Base-by-base conservation (phyloP, 2,329 filamentous ascomycete genomes). In the Fusarium sulawesiense region DNA sequence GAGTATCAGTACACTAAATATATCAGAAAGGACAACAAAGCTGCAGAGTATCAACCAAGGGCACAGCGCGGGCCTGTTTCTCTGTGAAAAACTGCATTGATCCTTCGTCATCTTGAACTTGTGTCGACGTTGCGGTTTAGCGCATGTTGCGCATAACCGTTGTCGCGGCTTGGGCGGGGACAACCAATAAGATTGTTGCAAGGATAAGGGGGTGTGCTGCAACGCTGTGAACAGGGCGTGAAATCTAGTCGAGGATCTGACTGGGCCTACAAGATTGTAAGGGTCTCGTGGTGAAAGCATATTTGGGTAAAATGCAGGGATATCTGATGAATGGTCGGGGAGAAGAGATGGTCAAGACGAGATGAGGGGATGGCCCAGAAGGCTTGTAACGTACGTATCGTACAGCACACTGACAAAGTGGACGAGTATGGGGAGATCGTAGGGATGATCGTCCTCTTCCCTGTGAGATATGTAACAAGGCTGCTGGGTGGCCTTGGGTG, bases 111-210 rank as follows among this genome's bases (percentile, higher is more conserved):
- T 80, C 79, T 81, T 80, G 81, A 80, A 78, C 79, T 77, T 80
- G 80, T 76, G 77, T 80, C 76, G 77, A 81, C 78, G 80, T 79
- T 77, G 80, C 82, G 83, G 82, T 82, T 81, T 80, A 83, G 82
- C 80, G 82, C 83, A 85, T 85, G 83, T 82, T 83, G 82, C 81
- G 83, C 83, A 85, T 85, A 83, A 82, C 83, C 80, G 83, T 83
- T 82, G 82, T 81, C 77, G 78, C 81, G 77, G 73, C 76, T 78
- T 78, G 75, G 72, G 76, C 77, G 60, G 66, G 61, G 66, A 72
- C 66, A 69, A 67, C 83, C 83, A 84, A 84, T 82, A 76, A 76
- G 75, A 75, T 73, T 62, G 20, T 59, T 32, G 45, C 21, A 58
- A 27, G 49, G 48, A 23, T 53, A 42, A 64, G 72, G 77, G 77